These are phyloP conservation scores for Lobosporangium transversale DNA, from an alignment of 192 early-diverging fungal species.

Conservation along the genomic window DNA sequence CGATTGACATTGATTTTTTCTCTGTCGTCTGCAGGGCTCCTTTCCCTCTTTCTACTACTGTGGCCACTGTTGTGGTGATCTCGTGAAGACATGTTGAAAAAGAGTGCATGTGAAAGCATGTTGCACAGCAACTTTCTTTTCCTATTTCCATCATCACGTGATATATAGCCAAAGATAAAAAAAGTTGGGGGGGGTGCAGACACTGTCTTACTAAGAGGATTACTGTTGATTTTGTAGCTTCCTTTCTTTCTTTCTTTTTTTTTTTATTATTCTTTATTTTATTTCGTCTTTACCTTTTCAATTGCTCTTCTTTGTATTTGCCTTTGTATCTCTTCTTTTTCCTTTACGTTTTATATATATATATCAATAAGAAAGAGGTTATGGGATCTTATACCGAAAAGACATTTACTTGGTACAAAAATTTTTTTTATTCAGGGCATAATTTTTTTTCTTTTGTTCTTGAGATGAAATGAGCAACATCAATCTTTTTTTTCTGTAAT, in stretches of 20 bases:
- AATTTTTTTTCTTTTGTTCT: neutral
- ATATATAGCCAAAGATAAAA: neutral
- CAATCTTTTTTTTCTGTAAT: neutral
- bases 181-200: conserved; percentile 6
- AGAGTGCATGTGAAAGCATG: neutral
- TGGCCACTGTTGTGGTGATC: conserved; percentile 22
- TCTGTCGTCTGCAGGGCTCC: conserved; percentile 7
- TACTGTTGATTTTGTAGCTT: neutral
- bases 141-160: conserved; percentile 18
- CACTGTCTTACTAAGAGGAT: neutral
- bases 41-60: conserved; percentile 33
- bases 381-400: conserved; percentile 15
- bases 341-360: no score
- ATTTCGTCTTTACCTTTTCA: neutral
- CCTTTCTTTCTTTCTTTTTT: neutral
- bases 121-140: no score
- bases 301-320: neutral
- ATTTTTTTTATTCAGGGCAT: neutral
- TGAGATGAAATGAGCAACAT: conserved; percentile 1
- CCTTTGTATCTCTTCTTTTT: no score
- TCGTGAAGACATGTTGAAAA: conserved; percentile 15
- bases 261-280: neutral
- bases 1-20: neutral
- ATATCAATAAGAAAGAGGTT: neutral
- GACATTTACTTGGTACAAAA: conserved; percentile 18